phyloP scores from a whole-genome alignment of 2,329 filamentous ascomycete species.

The Fusarium nisikadoi region DNA sequence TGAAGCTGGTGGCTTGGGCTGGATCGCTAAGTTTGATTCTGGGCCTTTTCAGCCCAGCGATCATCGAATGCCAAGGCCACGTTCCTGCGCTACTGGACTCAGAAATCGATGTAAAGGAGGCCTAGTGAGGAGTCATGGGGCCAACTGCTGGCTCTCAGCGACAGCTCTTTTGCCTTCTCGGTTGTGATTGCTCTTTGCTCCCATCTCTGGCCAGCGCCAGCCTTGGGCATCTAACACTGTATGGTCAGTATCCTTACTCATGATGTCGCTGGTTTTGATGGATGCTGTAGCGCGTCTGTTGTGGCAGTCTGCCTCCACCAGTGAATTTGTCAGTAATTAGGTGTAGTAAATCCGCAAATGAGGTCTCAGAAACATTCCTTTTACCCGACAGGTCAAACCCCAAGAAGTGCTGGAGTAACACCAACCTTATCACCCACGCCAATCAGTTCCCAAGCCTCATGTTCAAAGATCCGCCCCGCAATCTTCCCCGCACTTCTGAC shows the following conservation, averaged over 20 bases:
- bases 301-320: background rate
- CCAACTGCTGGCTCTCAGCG: fast-evolving
- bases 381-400: background rate
- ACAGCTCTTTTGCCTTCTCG: background rate
- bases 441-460: background rate
- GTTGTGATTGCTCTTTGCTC: background rate
- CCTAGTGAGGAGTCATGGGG: background rate
- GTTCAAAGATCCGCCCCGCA: background rate
- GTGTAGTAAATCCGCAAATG: background rate
- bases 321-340: background rate
- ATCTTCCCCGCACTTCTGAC: background rate
- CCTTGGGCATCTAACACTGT: background rate
- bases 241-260: too few species aligned
- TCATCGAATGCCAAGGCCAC: background rate
- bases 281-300: background rate
- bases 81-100: background rate
- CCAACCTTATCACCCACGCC: background rate
- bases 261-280: background rate
- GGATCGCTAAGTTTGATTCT: background rate
- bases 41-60: background rate
- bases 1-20: conserved; percentile 13
- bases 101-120: background rate
- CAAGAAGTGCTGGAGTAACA: background rate
- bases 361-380: background rate
- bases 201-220: background rate